Evolutionary conservation across 805 yeast genomes (phyloP), one percentile per base, ranked within the genome.

Genomic region (Schizosaccharomyces octosporus): DNA sequence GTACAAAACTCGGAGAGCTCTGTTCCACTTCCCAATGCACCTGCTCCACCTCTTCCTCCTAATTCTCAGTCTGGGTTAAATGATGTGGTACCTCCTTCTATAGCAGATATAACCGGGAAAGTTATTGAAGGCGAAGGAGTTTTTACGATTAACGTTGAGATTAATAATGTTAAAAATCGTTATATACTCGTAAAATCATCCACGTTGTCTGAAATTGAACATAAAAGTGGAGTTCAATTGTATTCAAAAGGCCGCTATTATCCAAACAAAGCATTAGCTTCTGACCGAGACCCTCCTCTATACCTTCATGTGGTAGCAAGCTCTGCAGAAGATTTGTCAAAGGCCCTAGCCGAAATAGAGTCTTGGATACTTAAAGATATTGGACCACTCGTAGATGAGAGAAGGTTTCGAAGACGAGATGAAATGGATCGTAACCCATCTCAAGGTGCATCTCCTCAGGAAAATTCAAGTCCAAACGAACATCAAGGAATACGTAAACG

Each of bases 341-440:
- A 84, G 69, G 89, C 95, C 1, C 69, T 76, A 42, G 67, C 73
- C n/a, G 83, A 79, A 58, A 93, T 85, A 19, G 75, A 80, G 13
- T 93, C 85, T 48, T 64, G 70, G 29, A 69, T 69, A 55, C 63
- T 71, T 45, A 63, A 48, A 29, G 64, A 59, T 57, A 41, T 68
- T 27, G 69, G 68, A 9, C 62, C 64, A 45, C 60, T 68, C 19
- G 66, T 67, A 5, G 71, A 68, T 62, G 67, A 66, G 59, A 64
- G 69, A 31, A 64, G 70, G 45, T 64, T 67, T 60, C 48, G 67
- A 54, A 39, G 69, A 48, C 43, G 59, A 42, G 60, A 57, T 15
- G 29, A 36, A 4, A 11, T 29, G n/a, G 42, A 57, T 9, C 24
- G 39, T 9, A 21, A 19, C 41, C n/a, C 48, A 17, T n/a, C 41